Conservation (phyloP, 768 basidiomycete genomes). For the Mycena belliarum region DNA sequence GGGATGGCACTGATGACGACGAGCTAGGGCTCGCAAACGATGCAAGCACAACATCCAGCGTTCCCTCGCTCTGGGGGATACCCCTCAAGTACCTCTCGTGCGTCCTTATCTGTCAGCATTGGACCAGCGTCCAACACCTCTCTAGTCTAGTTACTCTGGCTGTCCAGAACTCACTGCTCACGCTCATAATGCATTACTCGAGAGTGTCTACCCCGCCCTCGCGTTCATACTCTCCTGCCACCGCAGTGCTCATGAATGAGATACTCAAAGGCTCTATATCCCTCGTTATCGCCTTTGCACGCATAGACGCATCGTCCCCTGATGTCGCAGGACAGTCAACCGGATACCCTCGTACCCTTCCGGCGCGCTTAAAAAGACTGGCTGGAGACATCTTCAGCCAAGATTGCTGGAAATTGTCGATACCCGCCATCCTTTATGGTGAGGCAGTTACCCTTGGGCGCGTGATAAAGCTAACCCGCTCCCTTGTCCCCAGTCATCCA, state of each 20-base stretch:
- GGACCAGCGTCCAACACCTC: background rate
- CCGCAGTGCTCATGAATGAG: constrained; percentile 93
- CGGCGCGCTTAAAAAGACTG: constrained; percentile 55
- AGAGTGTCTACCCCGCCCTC: constrained; percentile 77
- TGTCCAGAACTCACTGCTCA: constrained; percentile 87
- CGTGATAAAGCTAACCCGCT: background rate
- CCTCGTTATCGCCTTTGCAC: constrained; percentile 75
- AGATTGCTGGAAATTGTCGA: constrained; percentile 97
- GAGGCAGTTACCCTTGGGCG: constrained; percentile 15
- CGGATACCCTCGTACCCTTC: constrained; percentile 25
- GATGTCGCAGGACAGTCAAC: constrained; percentile 33
- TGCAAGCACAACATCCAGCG: constrained; percentile 31
- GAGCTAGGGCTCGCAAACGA: constrained; percentile 42
- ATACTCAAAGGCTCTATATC: constrained; percentile 91
- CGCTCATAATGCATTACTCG: constrained; percentile 97
- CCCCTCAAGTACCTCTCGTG: constrained; percentile 83
- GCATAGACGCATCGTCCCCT: constrained; percentile 43
- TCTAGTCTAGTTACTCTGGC: constrained; percentile 79
- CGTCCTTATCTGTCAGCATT: constrained; percentile 29
- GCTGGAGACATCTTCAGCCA: constrained; percentile 75
- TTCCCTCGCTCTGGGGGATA: constrained; percentile 65
- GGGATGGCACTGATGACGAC: constrained; percentile 33
- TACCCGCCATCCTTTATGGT: constrained; percentile 94
- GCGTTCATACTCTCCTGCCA: constrained; percentile 86
- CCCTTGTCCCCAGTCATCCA: constrained; percentile 65